Evolutionary conservation across 2,329 filamentous ascomycete species (phyloP).

Genomic region (Acephala macrosclerotiorum): DNA sequence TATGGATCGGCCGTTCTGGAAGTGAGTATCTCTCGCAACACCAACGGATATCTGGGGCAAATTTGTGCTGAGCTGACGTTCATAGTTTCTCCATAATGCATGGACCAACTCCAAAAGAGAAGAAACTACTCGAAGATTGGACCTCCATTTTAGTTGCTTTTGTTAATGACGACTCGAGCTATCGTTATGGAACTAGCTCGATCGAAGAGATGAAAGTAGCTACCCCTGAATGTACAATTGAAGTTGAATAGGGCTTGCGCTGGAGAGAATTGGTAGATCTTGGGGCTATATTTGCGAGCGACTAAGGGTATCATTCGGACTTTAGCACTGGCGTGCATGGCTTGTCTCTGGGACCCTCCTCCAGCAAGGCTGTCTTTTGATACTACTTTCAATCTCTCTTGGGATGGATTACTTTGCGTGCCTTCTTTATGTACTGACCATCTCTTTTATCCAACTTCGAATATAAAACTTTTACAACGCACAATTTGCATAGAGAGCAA

Average conservation of each 20-base stretch:
- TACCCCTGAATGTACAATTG: constrained; percentile 45
- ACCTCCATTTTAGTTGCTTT: constrained; percentile 48
- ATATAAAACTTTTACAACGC: too few species aligned
- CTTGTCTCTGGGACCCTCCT: neutral
- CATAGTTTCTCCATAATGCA: constrained; percentile 49
- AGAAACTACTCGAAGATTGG: constrained; percentile 48
- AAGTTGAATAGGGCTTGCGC: constrained; percentile 45
- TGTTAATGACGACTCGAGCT: constrained; percentile 43
- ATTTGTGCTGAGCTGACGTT: neutral
- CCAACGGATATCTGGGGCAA: neutral
- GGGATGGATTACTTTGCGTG: too few species aligned
- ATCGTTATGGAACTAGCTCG: constrained; percentile 45
- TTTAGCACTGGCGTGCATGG: neutral
- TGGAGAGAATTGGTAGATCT: constrained; percentile 46
- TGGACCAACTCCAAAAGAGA: constrained; percentile 47
- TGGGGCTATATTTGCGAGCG: constrained; percentile 41
- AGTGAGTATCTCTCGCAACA: constrained; percentile 44
- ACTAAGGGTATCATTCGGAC: neutral
- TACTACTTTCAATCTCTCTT: too few species aligned
- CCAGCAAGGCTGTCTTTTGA: too few species aligned
- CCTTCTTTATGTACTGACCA: too few species aligned
- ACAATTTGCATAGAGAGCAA: too few species aligned
- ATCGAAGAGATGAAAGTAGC: constrained; percentile 48
- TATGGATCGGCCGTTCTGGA: constrained; percentile 54
- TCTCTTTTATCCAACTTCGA: too few species aligned